Evolutionary conservation across 805 yeast species (phyloP).

Genomic region (Metschnikowia arizonensis): DNA sequence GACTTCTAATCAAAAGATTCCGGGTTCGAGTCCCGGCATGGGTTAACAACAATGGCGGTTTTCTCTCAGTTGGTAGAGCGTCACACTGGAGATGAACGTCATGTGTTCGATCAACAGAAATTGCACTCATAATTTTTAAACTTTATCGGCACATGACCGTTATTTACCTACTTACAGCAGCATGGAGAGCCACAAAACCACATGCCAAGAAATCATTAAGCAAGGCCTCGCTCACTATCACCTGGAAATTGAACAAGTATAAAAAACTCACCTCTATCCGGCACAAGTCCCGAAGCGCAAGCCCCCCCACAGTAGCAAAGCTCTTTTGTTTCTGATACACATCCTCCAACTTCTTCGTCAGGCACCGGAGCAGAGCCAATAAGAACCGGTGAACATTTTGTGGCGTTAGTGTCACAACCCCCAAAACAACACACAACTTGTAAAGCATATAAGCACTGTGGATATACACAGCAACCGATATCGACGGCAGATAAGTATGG

Average conservation of each 20-base stretch:
- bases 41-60: slow-evolving; percentile 25
- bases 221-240: slow-evolving; percentile 38
- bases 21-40: slow-evolving; percentile 23
- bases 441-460: slow-evolving; percentile 38
- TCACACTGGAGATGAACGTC: slow-evolving; percentile 28
- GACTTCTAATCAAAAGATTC: slow-evolving; percentile 21
- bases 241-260: slow-evolving; percentile 46
- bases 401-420: slow-evolving; percentile 30
- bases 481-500: slow-evolving; percentile 37
- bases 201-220: slow-evolving; percentile 31
- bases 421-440: slow-evolving; percentile 32
- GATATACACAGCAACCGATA: slow-evolving; percentile 36
- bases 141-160: too few species aligned
- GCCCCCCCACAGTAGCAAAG: slow-evolving; percentile 44
- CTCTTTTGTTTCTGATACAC: slow-evolving; percentile 40
- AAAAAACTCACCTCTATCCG: slow-evolving; percentile 49
- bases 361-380: slow-evolving; percentile 36
- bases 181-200: slow-evolving; percentile 30
- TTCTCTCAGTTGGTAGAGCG: slow-evolving; percentile 34
- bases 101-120: slow-evolving; percentile 22
- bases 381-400: slow-evolving; percentile 39
- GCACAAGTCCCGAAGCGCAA: slow-evolving; percentile 41
- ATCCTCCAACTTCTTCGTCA: slow-evolving; percentile 42
- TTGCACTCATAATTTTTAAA: slow-evolving; percentile 12
- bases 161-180: slow-evolving; percentile 4